Evolutionary conservation across 495 filamentous ascomycete species (phyloP).

Genomic region (Neurospora sp.): DNA sequence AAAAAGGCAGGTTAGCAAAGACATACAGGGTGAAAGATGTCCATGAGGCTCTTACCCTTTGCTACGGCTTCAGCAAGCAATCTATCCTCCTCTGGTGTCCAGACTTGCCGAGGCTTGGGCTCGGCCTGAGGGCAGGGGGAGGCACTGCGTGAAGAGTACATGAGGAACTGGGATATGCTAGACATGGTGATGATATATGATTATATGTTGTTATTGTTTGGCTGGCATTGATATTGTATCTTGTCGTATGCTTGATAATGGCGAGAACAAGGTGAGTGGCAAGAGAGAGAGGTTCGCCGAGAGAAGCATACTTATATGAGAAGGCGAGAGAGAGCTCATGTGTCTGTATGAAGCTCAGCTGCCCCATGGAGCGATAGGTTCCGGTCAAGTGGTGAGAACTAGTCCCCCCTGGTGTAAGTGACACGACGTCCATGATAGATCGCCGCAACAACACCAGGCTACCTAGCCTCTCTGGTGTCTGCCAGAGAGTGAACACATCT

Average conservation of each 20-base stretch:
- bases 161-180: background rate
- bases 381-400: background rate
- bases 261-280: background rate
- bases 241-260: background rate
- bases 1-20: background rate
- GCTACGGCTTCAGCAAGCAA: conserved; percentile 15
- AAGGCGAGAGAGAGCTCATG: background rate
- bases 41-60: conserved; percentile 5
- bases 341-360: background rate
- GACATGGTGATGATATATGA: background rate
- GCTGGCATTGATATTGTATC: background rate
- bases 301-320: background rate
- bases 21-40: background rate
- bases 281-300: background rate
- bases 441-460: background rate
- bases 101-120: conserved; percentile 16
- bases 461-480: background rate
- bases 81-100: conserved; percentile 20
- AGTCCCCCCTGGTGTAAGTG: background rate
- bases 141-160: background rate
- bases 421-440: background rate
- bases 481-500: background rate
- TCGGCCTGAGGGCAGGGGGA: background rate
- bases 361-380: background rate
- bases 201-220: background rate